Evolutionary conservation across 208 protist genomes (phyloP).

Genomic region (Acanthamoeba divionensis): DNA sequence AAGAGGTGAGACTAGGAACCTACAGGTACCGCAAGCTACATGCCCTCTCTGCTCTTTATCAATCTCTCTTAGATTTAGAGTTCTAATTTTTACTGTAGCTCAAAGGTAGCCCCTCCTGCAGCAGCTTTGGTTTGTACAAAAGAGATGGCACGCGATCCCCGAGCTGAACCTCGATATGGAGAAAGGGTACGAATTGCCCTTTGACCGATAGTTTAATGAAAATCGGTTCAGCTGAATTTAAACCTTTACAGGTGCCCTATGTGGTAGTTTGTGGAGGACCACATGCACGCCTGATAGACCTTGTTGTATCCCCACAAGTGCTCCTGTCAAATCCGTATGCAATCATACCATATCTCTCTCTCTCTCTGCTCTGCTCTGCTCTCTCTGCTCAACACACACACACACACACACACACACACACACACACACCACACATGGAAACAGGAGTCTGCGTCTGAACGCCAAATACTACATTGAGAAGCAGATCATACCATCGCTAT

Average conservation of each 20-base stretch:
- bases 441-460: constrained; percentile 61
- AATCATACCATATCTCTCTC: neutral
- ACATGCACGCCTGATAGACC: constrained; percentile 74
- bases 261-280: constrained; percentile 79
- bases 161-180: constrained; percentile 73
- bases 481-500: constrained; percentile 84
- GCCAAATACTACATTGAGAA: constrained; percentile 86
- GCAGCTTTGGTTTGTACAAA: constrained; percentile 62
- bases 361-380: neutral
- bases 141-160: constrained; percentile 69
- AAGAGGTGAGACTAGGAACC: constrained; percentile 71
- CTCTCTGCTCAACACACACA: neutral
- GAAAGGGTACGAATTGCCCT: constrained; percentile 60
- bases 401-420: neutral
- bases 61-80: neutral
- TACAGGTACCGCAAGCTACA: constrained; percentile 54
- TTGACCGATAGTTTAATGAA: neutral
- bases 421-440: neutral
- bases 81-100: neutral
- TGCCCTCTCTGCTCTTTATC: neutral
- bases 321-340: constrained; percentile 40
- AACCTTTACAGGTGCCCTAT: constrained; percentile 77
- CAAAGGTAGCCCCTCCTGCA: constrained; percentile 13
- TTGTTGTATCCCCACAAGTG: constrained; percentile 70
- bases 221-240: neutral